Percentiles rank a stretch among this genome's conserved stretches.
These are phyloP conservation scores for Neovahlkampfia damariscottae DNA, from an alignment of 78 protist species.

Conservation along the genomic window DNA sequence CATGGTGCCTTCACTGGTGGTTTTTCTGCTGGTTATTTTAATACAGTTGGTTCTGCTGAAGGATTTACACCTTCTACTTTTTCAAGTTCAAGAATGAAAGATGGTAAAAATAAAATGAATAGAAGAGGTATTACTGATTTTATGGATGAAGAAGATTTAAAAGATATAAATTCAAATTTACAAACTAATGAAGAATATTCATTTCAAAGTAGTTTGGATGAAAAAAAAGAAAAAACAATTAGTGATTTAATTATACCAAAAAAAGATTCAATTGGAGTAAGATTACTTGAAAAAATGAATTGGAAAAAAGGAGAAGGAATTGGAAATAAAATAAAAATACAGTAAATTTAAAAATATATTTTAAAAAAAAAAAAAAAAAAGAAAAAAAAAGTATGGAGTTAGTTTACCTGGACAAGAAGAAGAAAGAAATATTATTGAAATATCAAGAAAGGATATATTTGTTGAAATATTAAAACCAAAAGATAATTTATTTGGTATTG, in stretches of 20 bases:
- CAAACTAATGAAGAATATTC: too few species aligned
- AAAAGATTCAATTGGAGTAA: neutral
- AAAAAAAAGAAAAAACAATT: neutral
- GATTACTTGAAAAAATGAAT: conserved; percentile 26
- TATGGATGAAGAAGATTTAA: conserved; percentile 80
- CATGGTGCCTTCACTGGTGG: conserved; percentile 98
- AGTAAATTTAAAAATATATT: too few species aligned
- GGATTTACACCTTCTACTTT: conserved; percentile 19
- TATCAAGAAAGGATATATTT: neutral
- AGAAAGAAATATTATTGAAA: neutral
- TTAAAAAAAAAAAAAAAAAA: neutral
- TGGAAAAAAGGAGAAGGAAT: conserved; percentile 40
- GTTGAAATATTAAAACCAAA: neutral
- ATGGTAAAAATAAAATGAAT: conserved; percentile 31
- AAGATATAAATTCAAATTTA: too few species aligned
- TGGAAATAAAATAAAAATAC: conserved; percentile 20
- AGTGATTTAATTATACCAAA: neutral
- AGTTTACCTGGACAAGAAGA: neutral
- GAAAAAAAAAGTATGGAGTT: neutral
- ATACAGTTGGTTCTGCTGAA: conserved; percentile 84
- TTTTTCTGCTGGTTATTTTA: conserved; percentile 87
- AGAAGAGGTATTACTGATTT: too few species aligned
- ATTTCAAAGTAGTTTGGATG: neutral
- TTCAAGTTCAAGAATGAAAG: conserved; percentile 20
- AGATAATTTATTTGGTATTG: neutral